Conservation (phyloP, 352 stramenopile genomes). For the Pythium biforme region DNA sequence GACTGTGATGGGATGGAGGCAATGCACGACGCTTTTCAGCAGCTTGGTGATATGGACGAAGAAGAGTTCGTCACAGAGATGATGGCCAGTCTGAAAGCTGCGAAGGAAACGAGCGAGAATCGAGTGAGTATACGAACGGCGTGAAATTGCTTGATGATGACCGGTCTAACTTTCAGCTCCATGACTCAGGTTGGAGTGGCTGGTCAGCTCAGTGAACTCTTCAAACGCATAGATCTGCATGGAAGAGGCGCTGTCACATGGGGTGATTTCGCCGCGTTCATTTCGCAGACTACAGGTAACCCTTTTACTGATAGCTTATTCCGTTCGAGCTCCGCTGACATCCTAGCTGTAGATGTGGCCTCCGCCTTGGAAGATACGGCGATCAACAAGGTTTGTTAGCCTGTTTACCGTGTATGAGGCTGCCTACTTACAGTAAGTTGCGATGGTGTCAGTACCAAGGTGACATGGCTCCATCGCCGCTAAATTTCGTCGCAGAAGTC, state of each 20-base stretch:
- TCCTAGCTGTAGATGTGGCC: conserved; percentile 10
- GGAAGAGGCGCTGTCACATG: conserved; percentile 33
- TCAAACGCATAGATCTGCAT: conserved; percentile 41
- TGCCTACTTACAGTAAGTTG: background rate
- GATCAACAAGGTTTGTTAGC: conserved; percentile 24
- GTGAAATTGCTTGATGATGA: too few relatives aligned
- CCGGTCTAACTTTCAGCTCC: too few relatives aligned
- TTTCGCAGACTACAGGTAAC: conserved; percentile 40
- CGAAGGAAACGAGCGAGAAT: conserved; percentile 21
- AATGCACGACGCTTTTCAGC: conserved; percentile 41
- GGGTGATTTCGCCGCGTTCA: conserved; percentile 46
- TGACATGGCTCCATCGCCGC: conserved; percentile 21
- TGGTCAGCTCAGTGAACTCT: conserved; percentile 37
- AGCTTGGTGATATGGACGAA: conserved; percentile 30
- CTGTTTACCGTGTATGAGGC: conserved; percentile 1
- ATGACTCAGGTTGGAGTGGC: conserved; percentile 33
- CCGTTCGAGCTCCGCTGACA: background rate
- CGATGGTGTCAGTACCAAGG: conserved; percentile 30
- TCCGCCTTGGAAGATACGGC: conserved; percentile 23
- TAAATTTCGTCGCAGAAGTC: conserved; percentile 44
- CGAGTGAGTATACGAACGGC: conserved; percentile 24
- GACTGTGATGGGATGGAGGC: conserved; percentile 39
- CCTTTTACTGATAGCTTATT: background rate
- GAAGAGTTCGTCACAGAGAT: conserved; percentile 47
- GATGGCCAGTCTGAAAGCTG: conserved; percentile 28